Evolutionary conservation across 257 asterid species (phyloP), one percentile per base, ranked within the genome.

Genomic region (Solanum clarkiae): DNA sequence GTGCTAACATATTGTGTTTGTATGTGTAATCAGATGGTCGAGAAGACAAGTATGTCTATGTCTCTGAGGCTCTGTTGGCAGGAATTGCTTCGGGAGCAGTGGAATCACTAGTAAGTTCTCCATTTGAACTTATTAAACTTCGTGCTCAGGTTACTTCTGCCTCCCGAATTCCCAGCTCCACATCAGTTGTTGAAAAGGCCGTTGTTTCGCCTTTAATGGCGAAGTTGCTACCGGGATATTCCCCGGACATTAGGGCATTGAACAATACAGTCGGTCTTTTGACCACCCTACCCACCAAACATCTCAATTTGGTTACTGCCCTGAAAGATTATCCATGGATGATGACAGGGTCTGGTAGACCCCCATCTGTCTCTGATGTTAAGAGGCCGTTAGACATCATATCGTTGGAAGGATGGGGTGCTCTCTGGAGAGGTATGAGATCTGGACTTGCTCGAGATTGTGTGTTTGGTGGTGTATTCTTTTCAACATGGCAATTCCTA

Each of bases 61-160:
- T 86, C 70, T 86, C 94, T 24, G 99, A 97, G 92, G 98, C 99
- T n/a, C 88, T 97, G 84, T 85, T 93, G 90, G 95, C 98, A 65
- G 99, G 99, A 90, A 86, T 91, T 85, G 95, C 91, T 68, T 92
- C 99, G 84, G 99, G 99, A 79, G 88, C 91, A 40, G 86, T 88
- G 86, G 94, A 89, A 84, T 84, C 91, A 54, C 80, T 90, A 22
- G 47, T 90, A 74, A 86, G 82, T 85, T 88, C 92, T 79, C 94
- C 94, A 22, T 97, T 97, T 88, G 99, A 97, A 90, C 90, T 97
- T 85, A 72, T 94, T 70, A 97, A 97, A 87, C 93, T 92, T 42
- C 96, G 99, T 80, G 91, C 97, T 75, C 99, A 93, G 92, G 99
- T 97, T 86, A 89, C 95, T 84, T 94, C 98, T 85, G 99, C 99